These are phyloP conservation scores for Taphrina deformans DNA, from an alignment of 1,139 yeast genomes.

Conservation along the genomic window DNA sequence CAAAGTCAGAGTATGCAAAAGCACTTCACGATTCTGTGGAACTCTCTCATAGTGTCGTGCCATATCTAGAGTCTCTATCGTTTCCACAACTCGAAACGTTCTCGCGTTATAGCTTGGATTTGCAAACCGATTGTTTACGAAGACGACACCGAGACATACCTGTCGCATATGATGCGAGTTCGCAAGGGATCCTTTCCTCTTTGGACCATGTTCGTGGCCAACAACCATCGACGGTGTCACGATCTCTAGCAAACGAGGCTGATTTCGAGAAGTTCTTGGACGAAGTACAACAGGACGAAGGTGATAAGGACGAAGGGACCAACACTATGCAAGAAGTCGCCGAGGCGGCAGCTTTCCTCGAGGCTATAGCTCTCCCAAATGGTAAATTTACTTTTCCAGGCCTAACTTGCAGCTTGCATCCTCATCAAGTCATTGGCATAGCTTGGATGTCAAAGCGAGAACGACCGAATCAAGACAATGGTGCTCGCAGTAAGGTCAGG, in stretches of 20 bases:
- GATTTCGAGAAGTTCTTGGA: constrained; percentile 15
- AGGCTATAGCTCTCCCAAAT: not conserved
- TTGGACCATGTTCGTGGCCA: too few relatives aligned
- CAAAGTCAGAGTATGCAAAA: not conserved
- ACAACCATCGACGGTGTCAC: not conserved
- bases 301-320: not conserved
- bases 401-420: constrained; percentile 9
- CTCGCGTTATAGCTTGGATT: not conserved
- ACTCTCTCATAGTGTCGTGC: not conserved
- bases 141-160: not conserved
- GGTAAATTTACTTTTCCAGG: constrained; percentile 2
- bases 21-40: not conserved
- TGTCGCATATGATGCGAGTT: not conserved
- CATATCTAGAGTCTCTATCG: not conserved
- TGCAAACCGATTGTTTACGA: not conserved
- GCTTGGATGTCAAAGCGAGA: constrained; percentile 79
- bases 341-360: constrained; percentile 9
- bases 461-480: constrained; percentile 40
- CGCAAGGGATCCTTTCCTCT: not conserved
- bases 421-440: constrained; percentile 80
- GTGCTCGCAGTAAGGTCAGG: constrained; percentile 10
- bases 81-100: not conserved
- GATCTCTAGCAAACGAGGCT: not conserved
- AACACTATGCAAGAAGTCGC: constrained; percentile 13
- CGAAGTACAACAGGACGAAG: constrained; percentile 12